Percentiles rank a stretch among this genome's conserved stretches.
phyloP scores from a whole-genome alignment of 2,329 filamentous ascomycete species.

The Pyrenophora tritici-repentis region DNA sequence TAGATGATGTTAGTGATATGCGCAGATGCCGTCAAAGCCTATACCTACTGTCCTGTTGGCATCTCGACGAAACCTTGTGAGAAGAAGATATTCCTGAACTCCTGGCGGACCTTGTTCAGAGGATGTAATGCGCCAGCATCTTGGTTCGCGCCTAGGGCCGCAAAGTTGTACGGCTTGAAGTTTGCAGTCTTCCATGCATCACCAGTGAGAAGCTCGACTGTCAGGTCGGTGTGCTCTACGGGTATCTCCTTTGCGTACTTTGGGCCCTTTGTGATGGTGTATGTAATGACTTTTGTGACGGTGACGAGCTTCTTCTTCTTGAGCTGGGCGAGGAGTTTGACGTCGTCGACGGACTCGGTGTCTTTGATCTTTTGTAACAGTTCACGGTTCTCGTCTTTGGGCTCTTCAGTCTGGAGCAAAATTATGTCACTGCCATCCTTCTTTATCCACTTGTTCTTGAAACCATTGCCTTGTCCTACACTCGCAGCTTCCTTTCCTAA shows the following conservation, averaged over 20 bases:
- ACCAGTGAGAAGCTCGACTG: conserved; percentile 84
- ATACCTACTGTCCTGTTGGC: conserved; percentile 75
- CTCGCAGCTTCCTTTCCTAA: conserved; percentile 78
- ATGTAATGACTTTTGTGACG: conserved; percentile 82
- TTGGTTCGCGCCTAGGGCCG: conserved; percentile 68
- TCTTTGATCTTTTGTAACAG: conserved; percentile 75
- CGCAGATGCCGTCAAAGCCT: neutral
- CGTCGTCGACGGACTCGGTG: conserved; percentile 70
- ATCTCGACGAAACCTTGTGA: conserved; percentile 99
- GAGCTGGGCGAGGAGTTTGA: conserved; percentile 78
- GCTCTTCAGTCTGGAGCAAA: conserved; percentile 66
- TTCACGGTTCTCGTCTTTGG: conserved; percentile 78
- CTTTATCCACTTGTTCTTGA: conserved; percentile 74
- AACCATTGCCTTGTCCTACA: conserved; percentile 92
- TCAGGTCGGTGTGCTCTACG: conserved; percentile 94
- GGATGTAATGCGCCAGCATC: conserved; percentile 56
- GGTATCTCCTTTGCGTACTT: conserved; percentile 89
- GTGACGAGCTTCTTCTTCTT: conserved; percentile 91
- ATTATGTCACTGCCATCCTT: conserved; percentile 62
- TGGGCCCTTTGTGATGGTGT: conserved; percentile 79
- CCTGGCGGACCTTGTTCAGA: conserved; percentile 90
- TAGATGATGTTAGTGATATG: conserved; percentile 28
- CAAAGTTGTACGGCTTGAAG: conserved; percentile 87
- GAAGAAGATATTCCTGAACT: conserved; percentile 98
- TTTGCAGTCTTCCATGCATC: conserved; percentile 91